Conservation (phyloP, 2,329 filamentous ascomycete genomes). For the Alternaria incomplexa region DNA sequence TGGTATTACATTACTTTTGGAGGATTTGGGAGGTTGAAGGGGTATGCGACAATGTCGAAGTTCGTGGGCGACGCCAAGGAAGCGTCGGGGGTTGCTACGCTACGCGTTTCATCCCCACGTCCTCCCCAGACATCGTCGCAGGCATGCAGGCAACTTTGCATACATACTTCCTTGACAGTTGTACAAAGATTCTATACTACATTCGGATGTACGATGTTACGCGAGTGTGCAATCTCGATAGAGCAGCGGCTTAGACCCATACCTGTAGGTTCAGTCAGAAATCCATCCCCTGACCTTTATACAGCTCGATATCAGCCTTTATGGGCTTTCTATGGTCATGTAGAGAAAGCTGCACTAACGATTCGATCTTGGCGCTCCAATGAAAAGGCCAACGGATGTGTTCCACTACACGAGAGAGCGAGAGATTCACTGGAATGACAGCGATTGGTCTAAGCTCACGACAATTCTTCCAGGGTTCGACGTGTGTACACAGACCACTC, state of each 20-base stretch:
- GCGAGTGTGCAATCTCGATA: not conserved
- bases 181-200: too few species aligned
- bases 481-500: not conserved
- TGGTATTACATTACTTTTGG: not conserved
- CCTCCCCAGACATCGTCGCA: not conserved
- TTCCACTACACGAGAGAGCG: not conserved
- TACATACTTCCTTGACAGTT: not conserved
- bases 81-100: constrained; percentile 18
- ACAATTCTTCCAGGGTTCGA: not conserved
- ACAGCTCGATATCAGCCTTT: not conserved
- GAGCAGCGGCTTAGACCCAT: not conserved
- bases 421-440: not conserved
- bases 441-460: not conserved
- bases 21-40: not conserved
- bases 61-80: constrained; percentile 8
- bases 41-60: not conserved
- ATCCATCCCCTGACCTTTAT: not conserved
- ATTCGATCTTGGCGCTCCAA: not conserved
- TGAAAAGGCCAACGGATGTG: not conserved
- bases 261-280: not conserved
- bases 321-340: not conserved
- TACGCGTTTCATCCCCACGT: constrained; percentile 26
- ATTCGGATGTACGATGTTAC: not conserved
- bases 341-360: not conserved
- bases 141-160: not conserved